A percentile compares a stretch with the other conserved stretches of the same genome.
These are phyloP conservation scores for Hsuehochloa calcarea DNA, from an alignment of 176 grass and related monocot species.

Conservation along the genomic window DNA sequence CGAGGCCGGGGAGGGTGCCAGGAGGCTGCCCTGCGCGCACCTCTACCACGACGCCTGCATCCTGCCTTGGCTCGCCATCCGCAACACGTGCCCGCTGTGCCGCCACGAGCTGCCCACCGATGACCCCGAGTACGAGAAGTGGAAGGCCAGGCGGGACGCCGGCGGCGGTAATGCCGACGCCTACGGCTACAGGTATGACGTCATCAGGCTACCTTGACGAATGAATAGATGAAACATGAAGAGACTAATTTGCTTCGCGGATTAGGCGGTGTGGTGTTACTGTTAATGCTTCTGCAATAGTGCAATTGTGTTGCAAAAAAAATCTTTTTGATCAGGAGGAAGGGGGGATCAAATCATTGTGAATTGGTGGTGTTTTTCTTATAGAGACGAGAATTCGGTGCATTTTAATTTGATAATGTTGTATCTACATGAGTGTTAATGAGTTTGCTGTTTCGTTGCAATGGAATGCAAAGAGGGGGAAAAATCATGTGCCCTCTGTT, in stretches of 20 bases:
- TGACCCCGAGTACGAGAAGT: constrained; percentile 68
- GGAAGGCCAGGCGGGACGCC: constrained; percentile 37
- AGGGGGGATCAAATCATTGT: not conserved
- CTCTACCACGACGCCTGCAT: constrained; percentile 77
- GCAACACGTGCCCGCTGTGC: constrained; percentile 88
- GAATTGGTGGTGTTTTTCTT: not conserved
- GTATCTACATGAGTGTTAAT: not conserved
- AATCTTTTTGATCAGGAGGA: constrained; percentile 29
- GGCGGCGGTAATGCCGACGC: not conserved
- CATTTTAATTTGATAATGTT: constrained; percentile 19
- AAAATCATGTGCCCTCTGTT: not conserved
- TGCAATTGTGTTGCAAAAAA: not conserved
- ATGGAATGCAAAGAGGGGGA: not conserved
- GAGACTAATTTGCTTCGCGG: constrained; percentile 21
- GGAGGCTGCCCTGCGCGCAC: constrained; percentile 69
- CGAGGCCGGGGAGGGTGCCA: constrained; percentile 47
- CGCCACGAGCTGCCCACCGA: constrained; percentile 79
- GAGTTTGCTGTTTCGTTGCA: not conserved
- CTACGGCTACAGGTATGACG: constrained; percentile 30
- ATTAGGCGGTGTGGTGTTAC: constrained; percentile 1
- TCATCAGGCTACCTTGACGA: not conserved
- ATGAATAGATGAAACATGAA: constrained; percentile 4
- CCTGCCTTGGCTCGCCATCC: constrained; percentile 73
- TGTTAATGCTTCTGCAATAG: not conserved
- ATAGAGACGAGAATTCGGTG: not conserved